phyloP scores from a whole-genome alignment of 2,329 filamentous ascomycete genomes.

The Nothopassalora personata region DNA sequence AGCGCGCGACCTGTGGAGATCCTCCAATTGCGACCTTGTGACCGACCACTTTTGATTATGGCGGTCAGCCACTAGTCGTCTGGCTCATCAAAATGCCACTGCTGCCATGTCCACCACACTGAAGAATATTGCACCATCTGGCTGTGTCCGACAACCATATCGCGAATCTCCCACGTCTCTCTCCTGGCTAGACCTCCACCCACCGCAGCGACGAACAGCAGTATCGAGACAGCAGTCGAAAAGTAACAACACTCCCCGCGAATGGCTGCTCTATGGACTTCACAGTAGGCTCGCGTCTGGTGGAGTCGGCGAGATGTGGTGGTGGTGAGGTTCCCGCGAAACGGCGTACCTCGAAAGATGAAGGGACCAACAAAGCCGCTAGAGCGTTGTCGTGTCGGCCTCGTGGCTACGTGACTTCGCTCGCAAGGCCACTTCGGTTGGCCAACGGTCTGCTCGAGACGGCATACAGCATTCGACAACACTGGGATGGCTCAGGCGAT shows the following conservation, averaged over 20 bases:
- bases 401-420: neutral
- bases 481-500: neutral
- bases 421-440: slow-evolving; percentile 11
- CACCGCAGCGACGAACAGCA: neutral
- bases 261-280: neutral
- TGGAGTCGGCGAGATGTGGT: neutral
- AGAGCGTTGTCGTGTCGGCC: slow-evolving; percentile 1
- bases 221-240: neutral
- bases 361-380: neutral
- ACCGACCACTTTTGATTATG: neutral
- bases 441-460: slow-evolving; percentile 13
- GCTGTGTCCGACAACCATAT: neutral
- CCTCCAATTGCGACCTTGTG: neutral
- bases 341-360: neutral
- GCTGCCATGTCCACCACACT: neutral
- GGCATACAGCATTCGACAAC: slow-evolving; percentile 7
- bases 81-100: neutral
- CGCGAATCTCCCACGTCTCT: neutral
- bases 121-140: neutral
- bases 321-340: neutral
- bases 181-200: neutral
- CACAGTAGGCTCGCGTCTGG: neutral
- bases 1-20: neutral
- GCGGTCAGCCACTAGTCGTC: neutral
- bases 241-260: neutral